Evolutionary conservation across 192 early-diverging fungal species (phyloP).

Genomic region (Allomyces macrogynus): DNA sequence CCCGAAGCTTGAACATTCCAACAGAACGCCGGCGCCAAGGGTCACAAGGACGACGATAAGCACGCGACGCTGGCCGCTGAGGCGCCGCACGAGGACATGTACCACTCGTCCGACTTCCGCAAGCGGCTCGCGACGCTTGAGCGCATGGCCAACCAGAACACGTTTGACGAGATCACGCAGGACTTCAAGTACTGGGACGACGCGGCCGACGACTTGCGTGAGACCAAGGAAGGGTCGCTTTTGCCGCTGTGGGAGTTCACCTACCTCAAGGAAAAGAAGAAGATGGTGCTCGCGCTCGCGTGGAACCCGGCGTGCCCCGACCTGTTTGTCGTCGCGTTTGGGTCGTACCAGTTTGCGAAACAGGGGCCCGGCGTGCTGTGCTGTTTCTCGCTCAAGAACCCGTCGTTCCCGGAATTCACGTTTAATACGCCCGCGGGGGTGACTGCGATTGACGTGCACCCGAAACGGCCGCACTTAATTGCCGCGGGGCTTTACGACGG

Average conservation of each 20-base stretch:
- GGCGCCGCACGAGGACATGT: slow-evolving; percentile 25
- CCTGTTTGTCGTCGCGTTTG: slow-evolving; percentile 37
- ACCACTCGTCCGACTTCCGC: slow-evolving; percentile 32
- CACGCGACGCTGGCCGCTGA: slow-evolving; percentile 21
- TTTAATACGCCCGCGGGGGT: slow-evolving; percentile 33
- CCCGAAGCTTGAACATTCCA: background rate
- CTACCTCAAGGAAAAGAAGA: slow-evolving; percentile 35
- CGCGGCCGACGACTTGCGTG: slow-evolving; percentile 32
- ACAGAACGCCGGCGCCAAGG: slow-evolving; percentile 18
- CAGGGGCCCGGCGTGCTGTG: slow-evolving; percentile 42
- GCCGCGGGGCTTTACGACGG: slow-evolving; percentile 43
- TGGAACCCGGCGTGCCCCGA: slow-evolving; percentile 32
- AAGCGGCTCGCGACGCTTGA: slow-evolving; percentile 31
- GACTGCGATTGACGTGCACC: slow-evolving; percentile 34
- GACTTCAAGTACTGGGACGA: slow-evolving; percentile 50
- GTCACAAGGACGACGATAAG: slow-evolving; percentile 34
- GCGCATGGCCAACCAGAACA: slow-evolving; percentile 46
- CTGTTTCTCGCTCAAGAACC: slow-evolving; percentile 38
- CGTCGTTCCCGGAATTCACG: slow-evolving; percentile 34
- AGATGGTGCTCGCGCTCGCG: slow-evolving; percentile 34
- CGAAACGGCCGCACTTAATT: slow-evolving; percentile 39
- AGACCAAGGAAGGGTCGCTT: slow-evolving; percentile 27
- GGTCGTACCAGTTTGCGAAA: slow-evolving; percentile 36
- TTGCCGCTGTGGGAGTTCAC: slow-evolving; percentile 39
- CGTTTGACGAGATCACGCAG: slow-evolving; percentile 40